Evolutionary conservation across 1,139 yeast genomes (phyloP), one percentile per base, ranked within the genome.

Genomic region (Lodderomyces elongisporus): DNA sequence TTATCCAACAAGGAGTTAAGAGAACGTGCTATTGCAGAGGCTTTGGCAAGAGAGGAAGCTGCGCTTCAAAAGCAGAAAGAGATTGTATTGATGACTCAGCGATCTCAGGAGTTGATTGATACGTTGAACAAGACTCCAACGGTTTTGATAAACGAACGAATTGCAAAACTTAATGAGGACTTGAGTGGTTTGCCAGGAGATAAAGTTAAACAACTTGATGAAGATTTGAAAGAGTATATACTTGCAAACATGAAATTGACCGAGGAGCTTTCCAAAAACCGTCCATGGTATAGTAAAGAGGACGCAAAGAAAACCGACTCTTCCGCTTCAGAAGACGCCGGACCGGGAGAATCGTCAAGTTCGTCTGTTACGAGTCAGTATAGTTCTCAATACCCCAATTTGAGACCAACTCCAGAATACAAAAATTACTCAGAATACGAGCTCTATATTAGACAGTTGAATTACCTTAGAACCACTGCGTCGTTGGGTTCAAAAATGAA

Each of bases 351-450:
- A 4, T 7, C 9, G 10, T 4, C 27, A 6, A 8, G 16, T 2
- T 14, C 32, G 14, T 52, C 69, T 5, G 59, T 68, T 4, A 49
- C 65, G 9, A 47, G 60, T 18, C 34, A 33, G 27, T 58, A 47
- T 37, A 46, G 59, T 27, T 49, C 48, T 28, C 49, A 62, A 32
- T 66, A 49, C 38, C 73, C 74, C 24, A 56, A 62, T 39, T 60
- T 68, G 41, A 62, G 54, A 36, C 69, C 70, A 23, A 61, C 71
- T 3, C 64, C 71, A 2, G 73, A 67, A 36, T 62, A 66, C 45
- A 64, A 58, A 47, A 54, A 60, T 22, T 88, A 85, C 56, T 72
- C 94, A 0, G 60, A 66, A 22, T 89, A 85, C 49, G 96, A 88
- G 54, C 68, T 88, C 35, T 81, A 71, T 43, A 63, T 85, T 42